These are phyloP conservation scores for Monilinia polystroma DNA, from an alignment of 2,329 filamentous ascomycete species.

Conservation along the genomic window DNA sequence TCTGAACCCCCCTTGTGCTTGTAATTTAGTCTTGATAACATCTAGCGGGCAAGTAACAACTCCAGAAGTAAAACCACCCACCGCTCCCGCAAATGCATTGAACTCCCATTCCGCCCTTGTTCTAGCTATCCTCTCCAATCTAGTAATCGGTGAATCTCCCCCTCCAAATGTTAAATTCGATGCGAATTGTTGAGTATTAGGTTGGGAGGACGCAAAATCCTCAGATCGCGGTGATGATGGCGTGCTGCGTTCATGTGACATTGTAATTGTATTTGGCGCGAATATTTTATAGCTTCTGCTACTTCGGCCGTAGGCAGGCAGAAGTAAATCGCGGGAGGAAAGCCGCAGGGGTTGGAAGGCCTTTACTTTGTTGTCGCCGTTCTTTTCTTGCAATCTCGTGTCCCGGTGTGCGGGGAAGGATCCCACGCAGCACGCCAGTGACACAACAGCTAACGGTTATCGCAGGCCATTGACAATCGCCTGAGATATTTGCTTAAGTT, in stretches of 20 bases:
- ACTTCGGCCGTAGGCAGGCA: slow-evolving; percentile 20
- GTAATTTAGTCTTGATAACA: slow-evolving; percentile 98
- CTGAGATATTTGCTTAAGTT: slow-evolving; percentile 9
- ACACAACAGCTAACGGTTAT: slow-evolving; percentile 53
- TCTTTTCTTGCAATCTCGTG: slow-evolving; percentile 40
- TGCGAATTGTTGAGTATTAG: slow-evolving; percentile 31
- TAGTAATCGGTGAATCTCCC: slow-evolving; percentile 41
- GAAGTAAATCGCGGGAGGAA: slow-evolving; percentile 6
- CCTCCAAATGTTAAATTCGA: slow-evolving; percentile 26
- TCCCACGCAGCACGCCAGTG: slow-evolving; percentile 59
- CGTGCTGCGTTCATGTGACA: slow-evolving; percentile 47
- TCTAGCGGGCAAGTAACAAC: slow-evolving; percentile 95
- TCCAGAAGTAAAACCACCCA: slow-evolving; percentile 88
- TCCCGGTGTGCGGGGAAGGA: slow-evolving; percentile 57
- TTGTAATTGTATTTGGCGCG: slow-evolving; percentile 42
- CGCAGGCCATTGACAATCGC: slow-evolving; percentile 54
- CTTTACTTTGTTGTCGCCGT: slow-evolving; percentile 28
- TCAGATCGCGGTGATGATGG: slow-evolving; percentile 38
- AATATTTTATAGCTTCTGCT: slow-evolving; percentile 42
- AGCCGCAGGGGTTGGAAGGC: slow-evolving; percentile 1
- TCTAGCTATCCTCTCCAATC: slow-evolving; percentile 56
- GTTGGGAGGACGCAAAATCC: slow-evolving; percentile 34
- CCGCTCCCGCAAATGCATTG: slow-evolving; percentile 81
- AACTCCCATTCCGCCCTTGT: slow-evolving; percentile 62
- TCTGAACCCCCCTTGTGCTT: slow-evolving; percentile 86